Percentiles rank a stretch among this genome's conserved stretches.
Conservation (phyloP, 2,329 filamentous ascomycete species). For the Colletotrichum nymphaeae region DNA sequence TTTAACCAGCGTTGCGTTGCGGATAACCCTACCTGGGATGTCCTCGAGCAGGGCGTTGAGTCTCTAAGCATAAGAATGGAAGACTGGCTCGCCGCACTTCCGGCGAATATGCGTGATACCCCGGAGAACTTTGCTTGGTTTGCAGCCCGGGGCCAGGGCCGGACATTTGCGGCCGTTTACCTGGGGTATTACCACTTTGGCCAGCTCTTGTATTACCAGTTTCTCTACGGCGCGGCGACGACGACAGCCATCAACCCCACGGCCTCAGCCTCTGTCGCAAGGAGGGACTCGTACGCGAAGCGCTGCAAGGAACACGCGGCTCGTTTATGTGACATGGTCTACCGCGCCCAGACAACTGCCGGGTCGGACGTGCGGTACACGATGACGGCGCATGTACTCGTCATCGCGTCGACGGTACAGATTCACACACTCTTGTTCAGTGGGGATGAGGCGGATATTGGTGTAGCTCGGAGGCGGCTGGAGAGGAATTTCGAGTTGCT, state of each 20-base stretch:
- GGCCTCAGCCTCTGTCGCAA: slow-evolving; percentile 23
- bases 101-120: slow-evolving; percentile 49
- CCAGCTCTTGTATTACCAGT: slow-evolving; percentile 60
- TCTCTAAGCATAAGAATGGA: slow-evolving; percentile 46
- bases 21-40: slow-evolving; percentile 41
- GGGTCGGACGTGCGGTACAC: slow-evolving; percentile 54
- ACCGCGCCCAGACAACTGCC: slow-evolving; percentile 47
- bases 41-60: slow-evolving; percentile 43
- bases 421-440: slow-evolving; percentile 58
- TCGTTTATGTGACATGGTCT: slow-evolving; percentile 53
- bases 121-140: slow-evolving; percentile 51
- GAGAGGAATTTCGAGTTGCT: slow-evolving; percentile 58
- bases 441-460: slow-evolving; percentile 47
- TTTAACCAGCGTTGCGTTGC: slow-evolving; percentile 48
- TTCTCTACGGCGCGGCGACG: slow-evolving; percentile 45
- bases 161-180: slow-evolving; percentile 56
- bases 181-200: slow-evolving; percentile 59
- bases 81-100: slow-evolving; percentile 48
- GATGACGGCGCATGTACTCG: slow-evolving; percentile 58
- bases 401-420: slow-evolving; percentile 58
- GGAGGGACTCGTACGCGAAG: slow-evolving; percentile 48
- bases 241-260: slow-evolving; percentile 33
- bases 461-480: slow-evolving; percentile 47
- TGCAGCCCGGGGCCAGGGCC: slow-evolving; percentile 50
- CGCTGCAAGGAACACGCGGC: slow-evolving; percentile 53